phyloP scores from a whole-genome alignment of 1,139 yeast species.

The Yamadazyma triangularis region DNA sequence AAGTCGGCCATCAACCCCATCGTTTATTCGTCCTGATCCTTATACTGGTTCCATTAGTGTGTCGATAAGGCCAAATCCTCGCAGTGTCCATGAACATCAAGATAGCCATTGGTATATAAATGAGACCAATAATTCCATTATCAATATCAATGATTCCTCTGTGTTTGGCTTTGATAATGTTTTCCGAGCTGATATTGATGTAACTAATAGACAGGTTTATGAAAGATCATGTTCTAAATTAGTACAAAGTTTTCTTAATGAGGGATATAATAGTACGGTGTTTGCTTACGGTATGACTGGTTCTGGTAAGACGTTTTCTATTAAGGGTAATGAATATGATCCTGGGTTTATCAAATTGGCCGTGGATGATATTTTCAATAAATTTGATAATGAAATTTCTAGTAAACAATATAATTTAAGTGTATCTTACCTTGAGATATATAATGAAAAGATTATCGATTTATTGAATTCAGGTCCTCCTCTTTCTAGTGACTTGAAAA shows the following conservation, averaged over 20 bases:
- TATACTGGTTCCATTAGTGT: slow-evolving; percentile 51
- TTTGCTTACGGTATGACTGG: slow-evolving; percentile 92
- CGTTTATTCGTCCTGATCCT: slow-evolving; percentile 28
- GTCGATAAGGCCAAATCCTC: slow-evolving; percentile 52
- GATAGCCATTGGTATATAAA: slow-evolving; percentile 44
- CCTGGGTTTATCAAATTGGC: slow-evolving; percentile 81
- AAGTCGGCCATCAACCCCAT: slow-evolving; percentile 40
- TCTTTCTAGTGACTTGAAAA: slow-evolving; percentile 48
- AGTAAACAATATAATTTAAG: slow-evolving; percentile 38
- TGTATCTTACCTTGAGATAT: slow-evolving; percentile 81
- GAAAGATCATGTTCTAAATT: slow-evolving; percentile 55
- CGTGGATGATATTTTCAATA: slow-evolving; percentile 59
- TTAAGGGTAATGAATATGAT: slow-evolving; percentile 69
- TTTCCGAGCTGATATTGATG: slow-evolving; percentile 44
- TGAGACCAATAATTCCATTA: slow-evolving; percentile 34
- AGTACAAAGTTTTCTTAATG: slow-evolving; percentile 57
- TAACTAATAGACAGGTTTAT: slow-evolving; percentile 59
- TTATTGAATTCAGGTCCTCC: slow-evolving; percentile 35
- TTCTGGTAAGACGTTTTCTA: slow-evolving; percentile 88
- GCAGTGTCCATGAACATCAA: slow-evolving; percentile 19
- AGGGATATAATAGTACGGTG: slow-evolving; percentile 84
- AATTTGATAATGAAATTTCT: slow-evolving; percentile 29
- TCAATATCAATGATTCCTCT: slow-evolving; percentile 46
- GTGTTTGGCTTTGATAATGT: slow-evolving; percentile 75
- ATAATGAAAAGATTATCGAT: slow-evolving; percentile 83